Evolutionary conservation across 805 yeast species (phyloP), one percentile per base, ranked within the genome.

Genomic region (Candida bentonensis): DNA sequence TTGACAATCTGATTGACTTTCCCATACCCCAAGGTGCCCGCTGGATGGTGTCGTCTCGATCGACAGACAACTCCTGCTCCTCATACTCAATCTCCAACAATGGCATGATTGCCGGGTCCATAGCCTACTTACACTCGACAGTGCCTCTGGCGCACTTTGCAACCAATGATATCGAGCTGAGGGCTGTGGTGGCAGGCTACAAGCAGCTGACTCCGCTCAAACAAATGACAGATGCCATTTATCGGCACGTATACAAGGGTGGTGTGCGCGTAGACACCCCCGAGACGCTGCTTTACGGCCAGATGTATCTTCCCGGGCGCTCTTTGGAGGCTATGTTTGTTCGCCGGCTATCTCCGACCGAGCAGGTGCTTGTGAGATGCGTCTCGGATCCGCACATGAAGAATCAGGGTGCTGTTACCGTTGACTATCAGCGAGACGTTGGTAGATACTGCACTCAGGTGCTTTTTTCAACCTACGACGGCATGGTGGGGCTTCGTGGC

Each of bases 291-390:
- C 61, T 82, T 26, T 89, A 85, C 59, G 97, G 97, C 0, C 69
- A 89, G 50, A 74, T 92, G 78, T 83, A 80, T 55, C 78, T 89
- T 49, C 97, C 98, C 0, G 82, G 85, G 1, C 78, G 84, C 15
- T 79, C 82, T 4, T 63, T 92, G 2, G 97, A 89, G 60, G 95
- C 95, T 1, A 79, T 92, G 89, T 51, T 79, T 4, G 75, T 86
- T 34, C 75, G 81, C 49, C 65, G 85, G 45, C 54, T 84, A 15
- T 66, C 79, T 0, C 61, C 71, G 3, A 65, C 67, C 22, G 68
- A 83, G 1, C 95, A 85, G 55, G 46, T 88, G 15, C 62, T 81
- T 36, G 61, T 85, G 20, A 83, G 84, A 52, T 82, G 92, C 56
- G 76, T 87, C 23, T 83, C 84, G 55, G 84, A 77, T 51, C 73